A percentile compares a stretch with the other conserved stretches of the same genome.
Evolutionary conservation across 2,329 filamentous ascomycete genomes (phyloP).

Genomic region (Calonectria hawksworthii): DNA sequence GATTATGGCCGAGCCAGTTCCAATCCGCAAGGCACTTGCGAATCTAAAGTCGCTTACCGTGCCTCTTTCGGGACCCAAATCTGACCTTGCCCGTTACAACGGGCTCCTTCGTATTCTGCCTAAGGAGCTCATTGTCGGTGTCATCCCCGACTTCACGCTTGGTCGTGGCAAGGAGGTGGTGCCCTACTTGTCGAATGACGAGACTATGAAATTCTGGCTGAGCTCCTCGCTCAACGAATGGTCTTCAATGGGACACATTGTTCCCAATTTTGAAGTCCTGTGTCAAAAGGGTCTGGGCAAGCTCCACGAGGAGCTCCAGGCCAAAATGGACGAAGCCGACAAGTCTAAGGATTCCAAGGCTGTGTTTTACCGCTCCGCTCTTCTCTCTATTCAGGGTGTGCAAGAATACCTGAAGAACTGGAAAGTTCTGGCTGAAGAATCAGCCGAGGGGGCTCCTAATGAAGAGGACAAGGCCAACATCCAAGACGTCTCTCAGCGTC

Average conservation of each 20-base stretch:
- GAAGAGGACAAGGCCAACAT: not conserved
- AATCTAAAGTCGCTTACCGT: not conserved
- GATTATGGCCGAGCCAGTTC: not conserved
- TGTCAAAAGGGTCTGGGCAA: not conserved
- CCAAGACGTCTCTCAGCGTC: not conserved
- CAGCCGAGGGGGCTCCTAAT: not conserved
- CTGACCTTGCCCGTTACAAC: not conserved
- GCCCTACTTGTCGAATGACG: not conserved
- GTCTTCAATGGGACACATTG: not conserved
- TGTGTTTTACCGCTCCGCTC: not conserved
- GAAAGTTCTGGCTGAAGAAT: not conserved
- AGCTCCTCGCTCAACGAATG: not conserved
- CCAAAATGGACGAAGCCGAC: not conserved
- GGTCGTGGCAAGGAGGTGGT: constrained; percentile 8
- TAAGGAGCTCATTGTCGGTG: not conserved
- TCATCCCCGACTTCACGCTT: not conserved
- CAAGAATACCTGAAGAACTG: not conserved
- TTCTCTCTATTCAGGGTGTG: not conserved
- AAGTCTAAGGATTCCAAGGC: not conserved
- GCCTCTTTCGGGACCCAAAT: not conserved
- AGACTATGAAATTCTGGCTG: constrained; percentile 4
- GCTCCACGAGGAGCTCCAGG: not conserved
- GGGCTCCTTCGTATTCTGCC: not conserved
- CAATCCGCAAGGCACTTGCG: not conserved
- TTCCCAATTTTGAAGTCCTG: not conserved